A percentile compares a stretch with the other conserved stretches of the same genome.
Conservation (phyloP, 2,329 filamentous ascomycete genomes). For the Sclerotinia nivalis region DNA sequence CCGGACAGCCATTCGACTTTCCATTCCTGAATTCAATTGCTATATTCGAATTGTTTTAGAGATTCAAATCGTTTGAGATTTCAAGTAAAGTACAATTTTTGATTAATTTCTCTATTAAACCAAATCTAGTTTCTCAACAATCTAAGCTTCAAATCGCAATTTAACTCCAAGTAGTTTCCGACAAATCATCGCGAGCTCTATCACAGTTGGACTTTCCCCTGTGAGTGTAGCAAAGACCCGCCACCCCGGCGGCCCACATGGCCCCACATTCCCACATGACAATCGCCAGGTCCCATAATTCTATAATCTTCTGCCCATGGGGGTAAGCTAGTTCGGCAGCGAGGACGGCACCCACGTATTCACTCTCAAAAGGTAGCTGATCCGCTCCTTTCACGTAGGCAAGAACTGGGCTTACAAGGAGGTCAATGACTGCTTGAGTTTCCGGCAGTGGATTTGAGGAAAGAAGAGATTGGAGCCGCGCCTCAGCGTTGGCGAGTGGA, state of each 20-base stretch:
- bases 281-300: conserved; percentile 10
- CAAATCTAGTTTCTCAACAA: neutral
- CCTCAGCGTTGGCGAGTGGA: neutral
- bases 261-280: conserved; percentile 10
- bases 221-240: conserved; percentile 9
- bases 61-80: too few relatives aligned
- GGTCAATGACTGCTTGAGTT: neutral
- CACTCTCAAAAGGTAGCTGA: neutral
- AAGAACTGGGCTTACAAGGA: neutral
- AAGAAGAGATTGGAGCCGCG: neutral
- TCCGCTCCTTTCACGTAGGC: neutral
- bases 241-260: conserved; percentile 4
- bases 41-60: too few relatives aligned
- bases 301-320: neutral
- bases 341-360: conserved; percentile 12
- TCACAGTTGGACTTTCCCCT: conserved; percentile 9
- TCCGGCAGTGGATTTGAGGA: conserved; percentile 7
- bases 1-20: neutral
- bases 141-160: neutral
- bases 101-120: neutral
- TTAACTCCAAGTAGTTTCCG: conserved; percentile 15
- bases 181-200: conserved; percentile 10
- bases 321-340: neutral
- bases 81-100: too few relatives aligned
- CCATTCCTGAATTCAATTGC: too few relatives aligned